Evolutionary conservation across 306 rosid species (phyloP).

Genomic region (Cicer bijugum): DNA sequence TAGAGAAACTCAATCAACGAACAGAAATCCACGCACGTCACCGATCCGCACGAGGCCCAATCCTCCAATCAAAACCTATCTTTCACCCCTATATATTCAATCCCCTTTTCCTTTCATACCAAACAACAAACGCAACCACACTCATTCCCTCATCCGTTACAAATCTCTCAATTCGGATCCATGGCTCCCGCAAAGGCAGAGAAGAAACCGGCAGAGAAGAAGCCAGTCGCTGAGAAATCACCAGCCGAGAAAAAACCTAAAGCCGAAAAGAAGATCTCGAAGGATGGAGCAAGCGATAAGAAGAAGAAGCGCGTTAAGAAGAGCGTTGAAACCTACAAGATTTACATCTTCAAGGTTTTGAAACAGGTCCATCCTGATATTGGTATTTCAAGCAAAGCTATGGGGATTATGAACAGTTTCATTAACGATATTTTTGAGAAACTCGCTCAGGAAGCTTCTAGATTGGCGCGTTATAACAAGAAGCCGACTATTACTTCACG

Average conservation of each 20-base stretch:
- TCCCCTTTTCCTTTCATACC: background rate
- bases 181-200: conserved; percentile 82
- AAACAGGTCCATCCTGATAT: conserved; percentile 82
- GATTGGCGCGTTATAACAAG: conserved; percentile 73
- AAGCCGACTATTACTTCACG: conserved; percentile 76
- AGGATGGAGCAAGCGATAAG: conserved; percentile 70
- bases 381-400: conserved; percentile 82
- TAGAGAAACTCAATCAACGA: background rate
- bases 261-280: conserved; percentile 80
- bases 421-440: conserved; percentile 83
- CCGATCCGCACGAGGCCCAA: conserved; percentile 9
- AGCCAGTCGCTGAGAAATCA: conserved; percentile 58
- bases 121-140: too few species aligned
- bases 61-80: conserved; percentile 37
- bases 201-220: conserved; percentile 75
- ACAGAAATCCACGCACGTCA: background rate
- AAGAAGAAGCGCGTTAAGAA: conserved; percentile 70
- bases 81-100: conserved; percentile 34
- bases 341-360: conserved; percentile 79
- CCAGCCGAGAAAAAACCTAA: conserved; percentile 70
- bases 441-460: conserved; percentile 71
- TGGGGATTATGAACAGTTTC: conserved; percentile 86
- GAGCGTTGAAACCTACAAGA: conserved; percentile 76
- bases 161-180: background rate
- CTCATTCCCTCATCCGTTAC: background rate